Percentiles rank a stretch among this genome's conserved stretches.
These are phyloP conservation scores for Spencermartinsiella ligniputridi DNA, from an alignment of 1,139 yeast species.

Conservation along the genomic window DNA sequence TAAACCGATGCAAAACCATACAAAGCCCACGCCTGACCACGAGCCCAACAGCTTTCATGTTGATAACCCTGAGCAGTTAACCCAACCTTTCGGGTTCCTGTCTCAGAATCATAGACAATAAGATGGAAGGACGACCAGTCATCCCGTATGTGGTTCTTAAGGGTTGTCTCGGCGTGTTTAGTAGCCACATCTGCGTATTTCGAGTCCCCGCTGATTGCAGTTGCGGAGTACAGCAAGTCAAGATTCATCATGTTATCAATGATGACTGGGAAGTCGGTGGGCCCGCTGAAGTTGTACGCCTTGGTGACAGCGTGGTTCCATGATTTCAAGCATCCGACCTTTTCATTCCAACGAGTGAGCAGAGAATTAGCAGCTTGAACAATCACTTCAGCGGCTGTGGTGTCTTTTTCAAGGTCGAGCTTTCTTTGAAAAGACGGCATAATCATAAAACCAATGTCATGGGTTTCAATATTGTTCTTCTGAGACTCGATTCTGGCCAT, in stretches of 20 bases:
- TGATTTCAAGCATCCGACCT: conserved; percentile 28
- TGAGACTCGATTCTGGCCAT: conserved; percentile 21
- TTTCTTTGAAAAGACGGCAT: conserved; percentile 29
- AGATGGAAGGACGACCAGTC: conserved; percentile 31
- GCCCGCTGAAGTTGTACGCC: conserved; percentile 1
- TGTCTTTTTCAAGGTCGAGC: conserved; percentile 19
- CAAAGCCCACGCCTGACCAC: conserved; percentile 24
- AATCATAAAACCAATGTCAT: conserved; percentile 32
- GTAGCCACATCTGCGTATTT: conserved; percentile 29
- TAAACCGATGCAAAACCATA: conserved; percentile 30
- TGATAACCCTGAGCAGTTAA: conserved; percentile 31
- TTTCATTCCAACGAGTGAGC: conserved; percentile 26
- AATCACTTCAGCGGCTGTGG: conserved; percentile 22
- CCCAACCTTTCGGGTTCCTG: conserved; percentile 24
- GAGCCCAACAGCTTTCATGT: conserved; percentile 31
- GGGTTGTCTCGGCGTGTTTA: conserved; percentile 31
- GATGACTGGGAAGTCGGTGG: conserved; percentile 28
- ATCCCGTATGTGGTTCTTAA: conserved; percentile 25
- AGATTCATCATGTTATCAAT: conserved; percentile 35
- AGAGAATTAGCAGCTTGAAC: conserved; percentile 30
- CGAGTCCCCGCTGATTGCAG: conserved; percentile 28
- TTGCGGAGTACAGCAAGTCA: conserved; percentile 28
- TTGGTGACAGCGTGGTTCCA: conserved; percentile 28
- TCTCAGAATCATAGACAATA: conserved; percentile 25
- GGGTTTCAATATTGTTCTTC: conserved; percentile 29